Conservation (phyloP, 495 filamentous ascomycete genomes). For the Penicillium silybi region DNA sequence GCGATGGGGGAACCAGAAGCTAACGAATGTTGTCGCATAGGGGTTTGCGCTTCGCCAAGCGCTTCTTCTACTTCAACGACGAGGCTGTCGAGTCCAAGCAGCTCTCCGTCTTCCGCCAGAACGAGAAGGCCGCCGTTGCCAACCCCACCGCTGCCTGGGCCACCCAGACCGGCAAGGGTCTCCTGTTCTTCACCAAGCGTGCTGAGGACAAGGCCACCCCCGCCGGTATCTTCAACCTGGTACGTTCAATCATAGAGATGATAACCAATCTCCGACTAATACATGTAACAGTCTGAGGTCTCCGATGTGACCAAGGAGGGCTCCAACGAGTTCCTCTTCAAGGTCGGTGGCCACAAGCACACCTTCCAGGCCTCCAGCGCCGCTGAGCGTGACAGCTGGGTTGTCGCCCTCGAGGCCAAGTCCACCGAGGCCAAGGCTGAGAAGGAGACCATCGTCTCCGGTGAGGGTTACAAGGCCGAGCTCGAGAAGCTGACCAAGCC, state of each 20-base stretch:
- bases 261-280: conserved; percentile 1
- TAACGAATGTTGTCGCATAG: conserved; percentile 34
- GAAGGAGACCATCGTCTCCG: conserved; percentile 61
- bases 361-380: conserved; percentile 71
- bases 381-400: conserved; percentile 87
- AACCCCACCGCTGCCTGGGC: conserved; percentile 85
- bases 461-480: conserved; percentile 75
- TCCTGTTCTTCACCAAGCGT: conserved; percentile 88
- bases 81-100: conserved; percentile 74
- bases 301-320: conserved; percentile 73
- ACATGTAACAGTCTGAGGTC: conserved; percentile 63
- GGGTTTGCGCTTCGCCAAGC: conserved; percentile 64
- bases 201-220: conserved; percentile 75
- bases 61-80: conserved; percentile 90
- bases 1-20: not conserved
- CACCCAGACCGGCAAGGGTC: conserved; percentile 89
- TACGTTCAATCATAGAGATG: conserved; percentile 39
- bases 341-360: conserved; percentile 81
- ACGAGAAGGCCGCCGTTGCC: conserved; percentile 75
- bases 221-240: conserved; percentile 78
- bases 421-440: conserved; percentile 71
- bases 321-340: conserved; percentile 77
- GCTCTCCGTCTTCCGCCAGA: conserved; percentile 69
- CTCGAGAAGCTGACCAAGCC: conserved; percentile 61
- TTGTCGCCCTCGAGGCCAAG: conserved; percentile 72